A percentile compares a stretch with the other conserved stretches of the same genome.
These are phyloP conservation scores for Thuidium tamariscinum DNA, from an alignment of 225 moss, liverwort and hornwort species.

Conservation along the genomic window DNA sequence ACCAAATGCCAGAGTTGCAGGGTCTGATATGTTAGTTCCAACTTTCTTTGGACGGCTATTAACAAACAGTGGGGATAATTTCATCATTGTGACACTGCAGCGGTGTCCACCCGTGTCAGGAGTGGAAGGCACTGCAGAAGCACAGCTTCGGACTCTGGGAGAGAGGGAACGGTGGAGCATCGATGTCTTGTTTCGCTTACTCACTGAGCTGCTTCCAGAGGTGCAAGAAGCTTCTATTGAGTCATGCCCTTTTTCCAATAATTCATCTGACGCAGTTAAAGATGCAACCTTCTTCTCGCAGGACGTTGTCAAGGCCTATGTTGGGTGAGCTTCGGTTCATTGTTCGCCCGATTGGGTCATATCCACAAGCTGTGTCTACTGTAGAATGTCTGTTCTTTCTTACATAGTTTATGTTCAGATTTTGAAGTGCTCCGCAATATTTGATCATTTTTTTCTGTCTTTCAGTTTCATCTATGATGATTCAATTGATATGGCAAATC, in stretches of 20 bases:
- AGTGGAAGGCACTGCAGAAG: constrained; percentile 79
- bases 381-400: background rate
- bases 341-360: background rate
- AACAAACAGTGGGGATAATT: background rate
- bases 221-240: constrained; percentile 55
- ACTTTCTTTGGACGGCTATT: background rate
- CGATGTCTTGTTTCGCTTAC: constrained; percentile 70
- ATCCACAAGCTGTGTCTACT: background rate
- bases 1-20: background rate
- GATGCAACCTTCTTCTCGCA: constrained; percentile 60
- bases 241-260: constrained; percentile 70
- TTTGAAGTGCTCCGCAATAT: background rate
- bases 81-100: constrained; percentile 25
- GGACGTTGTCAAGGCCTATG: constrained; percentile 56
- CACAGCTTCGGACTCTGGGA: constrained; percentile 74
- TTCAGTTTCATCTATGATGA: background rate
- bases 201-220: constrained; percentile 74
- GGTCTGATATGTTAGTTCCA: background rate
- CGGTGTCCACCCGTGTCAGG: constrained; percentile 88
- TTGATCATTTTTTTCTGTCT: background rate
- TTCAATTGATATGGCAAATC: background rate
- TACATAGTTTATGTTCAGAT: background rate
- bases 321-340: constrained; percentile 34
- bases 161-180: constrained; percentile 92
- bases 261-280: constrained; percentile 37